Evolutionary conservation across 2,329 filamentous ascomycete genomes (phyloP).

Genomic region (Hawksworthiomyces lignivorus): DNA sequence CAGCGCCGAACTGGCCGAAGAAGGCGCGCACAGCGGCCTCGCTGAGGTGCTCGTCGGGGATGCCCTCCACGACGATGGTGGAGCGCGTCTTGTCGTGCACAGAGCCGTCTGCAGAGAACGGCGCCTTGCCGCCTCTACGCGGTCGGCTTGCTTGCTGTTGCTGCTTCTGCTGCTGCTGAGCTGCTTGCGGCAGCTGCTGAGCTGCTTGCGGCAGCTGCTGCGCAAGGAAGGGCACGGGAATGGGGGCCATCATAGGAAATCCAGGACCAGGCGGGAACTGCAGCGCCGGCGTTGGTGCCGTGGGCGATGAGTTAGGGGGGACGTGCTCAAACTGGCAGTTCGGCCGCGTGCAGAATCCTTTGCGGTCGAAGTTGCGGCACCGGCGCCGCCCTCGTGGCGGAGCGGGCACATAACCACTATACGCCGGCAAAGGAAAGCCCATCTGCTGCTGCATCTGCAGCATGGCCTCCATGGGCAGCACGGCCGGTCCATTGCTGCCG

Average conservation of each 20-base stretch:
- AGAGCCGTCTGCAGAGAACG: constrained; percentile 58
- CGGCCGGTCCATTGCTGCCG: constrained; percentile 26
- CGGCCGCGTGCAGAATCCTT: constrained; percentile 63
- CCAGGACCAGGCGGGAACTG: background rate
- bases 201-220: no score
- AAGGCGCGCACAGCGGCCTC: constrained; percentile 60
- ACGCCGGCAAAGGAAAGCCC: constrained; percentile 33
- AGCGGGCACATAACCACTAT: constrained; percentile 19
- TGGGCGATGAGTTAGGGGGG: no score
- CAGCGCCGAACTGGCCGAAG: constrained; percentile 64
- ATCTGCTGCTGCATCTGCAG: constrained; percentile 50
- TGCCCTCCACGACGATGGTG: constrained; percentile 68
- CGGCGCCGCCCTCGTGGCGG: constrained; percentile 35
- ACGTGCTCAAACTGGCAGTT: constrained; percentile 62
- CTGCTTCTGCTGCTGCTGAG: background rate
- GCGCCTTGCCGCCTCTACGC: constrained; percentile 33
- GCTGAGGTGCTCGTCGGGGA: constrained; percentile 61
- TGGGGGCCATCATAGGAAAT: background rate
- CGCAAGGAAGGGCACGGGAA: background rate
- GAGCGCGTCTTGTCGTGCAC: constrained; percentile 55
- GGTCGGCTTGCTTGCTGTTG: background rate
- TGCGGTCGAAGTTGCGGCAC: constrained; percentile 64
- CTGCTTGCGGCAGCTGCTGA: no score
- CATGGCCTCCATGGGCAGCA: constrained; percentile 49
- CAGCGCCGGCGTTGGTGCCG: no score